Evolutionary conservation across 148 eudicot genomes (phyloP), one percentile per base, ranked within the genome.

Genomic region (Oxyria digyna): DNA sequence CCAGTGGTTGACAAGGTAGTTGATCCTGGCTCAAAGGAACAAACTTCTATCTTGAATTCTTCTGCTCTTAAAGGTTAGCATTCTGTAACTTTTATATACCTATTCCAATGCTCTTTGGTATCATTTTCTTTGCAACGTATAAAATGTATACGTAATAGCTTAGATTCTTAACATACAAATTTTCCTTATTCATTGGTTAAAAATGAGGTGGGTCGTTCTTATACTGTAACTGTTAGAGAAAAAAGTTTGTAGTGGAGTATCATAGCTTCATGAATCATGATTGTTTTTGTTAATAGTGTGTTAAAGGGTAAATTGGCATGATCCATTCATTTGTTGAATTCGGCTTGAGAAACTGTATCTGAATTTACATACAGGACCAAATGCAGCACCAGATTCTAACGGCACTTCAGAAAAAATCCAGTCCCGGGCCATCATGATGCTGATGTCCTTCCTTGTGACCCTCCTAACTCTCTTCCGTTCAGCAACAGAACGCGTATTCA

Each of bases 1-100:
- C 98, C 98, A 35, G 87, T 93, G 88, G 95, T 93, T 49, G 98
- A 93, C 78, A 93, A 93, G 84, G 89, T 91, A 70, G 91, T 93
- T 79, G 98, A 89, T 79, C 81, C 87, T 81, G 83, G 79, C 62
- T 87, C 85, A 84, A 89, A 87, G 81, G 86, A 80, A 80, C 91
- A 80, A 72, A 69, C 87, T 17, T 78, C 95, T 32, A 35, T 66
- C 69, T 12, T 13, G 21, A 66, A 38, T 29, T 74, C 87, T 42
- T 69, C 23, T 67, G 76, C 77, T 35, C 4, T 35, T 35, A 35
- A 35, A 35, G 38, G 38, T n/a, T n/a, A n/a, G n/a, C n/a, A n/a
- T n/a, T n/a, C n/a, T n/a, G n/a, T n/a, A n/a, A n/a, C n/a, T n/a
- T n/a, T n/a, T n/a, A n/a, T n/a, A n/a, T n/a, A n/a, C n/a, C n/a